These are phyloP conservation scores for Penicillium sp. DNA, from an alignment of 2,329 filamentous ascomycete genomes.

Conservation along the genomic window DNA sequence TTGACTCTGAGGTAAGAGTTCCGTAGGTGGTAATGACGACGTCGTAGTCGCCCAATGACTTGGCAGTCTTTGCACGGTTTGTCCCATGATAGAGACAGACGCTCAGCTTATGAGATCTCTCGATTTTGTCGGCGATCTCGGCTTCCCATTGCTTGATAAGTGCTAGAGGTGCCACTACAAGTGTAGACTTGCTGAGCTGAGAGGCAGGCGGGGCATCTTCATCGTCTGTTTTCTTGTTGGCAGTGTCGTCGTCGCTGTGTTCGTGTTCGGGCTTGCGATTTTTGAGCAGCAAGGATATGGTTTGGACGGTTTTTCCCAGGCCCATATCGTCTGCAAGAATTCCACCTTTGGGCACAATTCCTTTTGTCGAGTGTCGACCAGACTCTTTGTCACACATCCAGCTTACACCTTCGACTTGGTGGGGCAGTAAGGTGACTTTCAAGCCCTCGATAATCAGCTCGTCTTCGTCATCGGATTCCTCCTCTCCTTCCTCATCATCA, in stretches of 20 bases:
- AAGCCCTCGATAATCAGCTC: constrained; percentile 75
- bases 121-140: constrained; percentile 83
- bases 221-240: constrained; percentile 40
- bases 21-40: constrained; percentile 98
- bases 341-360: constrained; percentile 79
- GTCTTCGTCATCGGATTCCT: constrained; percentile 55
- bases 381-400: constrained; percentile 97
- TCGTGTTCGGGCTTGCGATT: constrained; percentile 69
- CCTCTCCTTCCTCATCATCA: constrained; percentile 33
- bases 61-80: constrained; percentile 73
- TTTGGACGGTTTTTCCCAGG: constrained; percentile 92
- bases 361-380: constrained; percentile 77
- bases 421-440: constrained; percentile 82
- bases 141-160: constrained; percentile 97
- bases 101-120: constrained; percentile 66
- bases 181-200: constrained; percentile 70
- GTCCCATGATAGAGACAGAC: constrained; percentile 92
- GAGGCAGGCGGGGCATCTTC: constrained; percentile 66
- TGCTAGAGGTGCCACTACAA: constrained; percentile 90
- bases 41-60: constrained; percentile 80
- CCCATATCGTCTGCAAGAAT: constrained; percentile 97
- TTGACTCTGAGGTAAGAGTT: constrained; percentile 88
- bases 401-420: constrained; percentile 88
- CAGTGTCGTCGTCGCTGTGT: constrained; percentile 29
- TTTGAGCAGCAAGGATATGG: constrained; percentile 80